phyloP scores from a whole-genome alignment of 2,329 filamentous ascomycete species.

The Fusarium humuli region DNA sequence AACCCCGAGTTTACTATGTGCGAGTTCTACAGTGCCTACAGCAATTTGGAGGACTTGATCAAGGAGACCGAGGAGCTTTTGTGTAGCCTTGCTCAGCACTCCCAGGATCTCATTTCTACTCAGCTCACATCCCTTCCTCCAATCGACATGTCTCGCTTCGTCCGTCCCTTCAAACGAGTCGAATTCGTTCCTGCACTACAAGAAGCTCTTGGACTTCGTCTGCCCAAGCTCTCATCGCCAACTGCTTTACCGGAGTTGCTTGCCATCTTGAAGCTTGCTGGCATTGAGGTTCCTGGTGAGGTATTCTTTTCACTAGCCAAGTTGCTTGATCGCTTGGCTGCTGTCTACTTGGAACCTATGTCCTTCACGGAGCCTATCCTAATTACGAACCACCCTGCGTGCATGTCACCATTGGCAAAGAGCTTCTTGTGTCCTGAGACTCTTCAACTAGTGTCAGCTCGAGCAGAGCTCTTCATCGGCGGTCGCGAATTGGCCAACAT shows the following conservation, averaged over 20 bases:
- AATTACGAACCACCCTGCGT: constrained; percentile 89
- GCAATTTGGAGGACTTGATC: constrained; percentile 80
- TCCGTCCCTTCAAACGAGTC: constrained; percentile 72
- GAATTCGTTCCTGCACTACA: constrained; percentile 88
- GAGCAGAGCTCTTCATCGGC: constrained; percentile 85
- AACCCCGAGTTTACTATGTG: constrained; percentile 98
- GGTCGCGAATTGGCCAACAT: constrained; percentile 91
- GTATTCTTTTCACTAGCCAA: constrained; percentile 70
- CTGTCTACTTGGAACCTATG: constrained; percentile 80
- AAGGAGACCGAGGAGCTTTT: constrained; percentile 79
- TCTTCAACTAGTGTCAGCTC: constrained; percentile 79
- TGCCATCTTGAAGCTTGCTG: constrained; percentile 65
- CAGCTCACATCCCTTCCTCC: constrained; percentile 60
- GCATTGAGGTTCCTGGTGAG: constrained; percentile 73
- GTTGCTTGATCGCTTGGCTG: constrained; percentile 84
- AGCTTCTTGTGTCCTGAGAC: constrained; percentile 78
- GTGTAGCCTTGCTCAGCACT: constrained; percentile 65
- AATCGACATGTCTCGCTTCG: constrained; percentile 61
- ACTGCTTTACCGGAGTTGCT: constrained; percentile 70
- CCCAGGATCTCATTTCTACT: constrained; percentile 58
- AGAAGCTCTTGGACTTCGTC: constrained; percentile 68
- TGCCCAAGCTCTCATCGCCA: constrained; percentile 71
- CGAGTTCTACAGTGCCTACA: constrained; percentile 94
- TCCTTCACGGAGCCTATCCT: constrained; percentile 79
- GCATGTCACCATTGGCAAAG: constrained; percentile 91